Evolutionary conservation across 345 rosid genomes (phyloP), one percentile per base, ranked within the genome.

Genomic region (Raphanus sativus): DNA sequence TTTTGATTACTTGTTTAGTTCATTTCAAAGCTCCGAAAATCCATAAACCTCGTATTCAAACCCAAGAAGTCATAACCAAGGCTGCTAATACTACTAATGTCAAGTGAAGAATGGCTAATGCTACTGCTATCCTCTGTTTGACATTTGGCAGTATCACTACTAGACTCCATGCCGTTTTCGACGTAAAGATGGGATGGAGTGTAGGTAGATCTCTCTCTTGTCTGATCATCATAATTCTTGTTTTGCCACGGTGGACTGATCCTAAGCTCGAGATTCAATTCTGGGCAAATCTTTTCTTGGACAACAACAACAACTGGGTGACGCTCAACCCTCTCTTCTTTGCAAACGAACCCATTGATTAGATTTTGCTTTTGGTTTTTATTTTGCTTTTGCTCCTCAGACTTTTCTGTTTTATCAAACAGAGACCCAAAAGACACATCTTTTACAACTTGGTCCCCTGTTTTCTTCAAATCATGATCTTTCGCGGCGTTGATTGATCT

Each of bases 251-350:
- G 98, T 12, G 89, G 97, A 79, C 98, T 89, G 48, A 94, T 94
- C 84, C 83, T 87, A 21, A 94, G 90, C 67, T 91, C 98, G 4
- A 94, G 92, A 79, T 89, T 91, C 87, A 94, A 86, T 76, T 94
- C 94, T 10, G 97, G 94, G 55, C 55, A 29, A 87, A 86, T 75
- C 4, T 80, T 11, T 8, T 81, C 87, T 76, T 65, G 61, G 13
- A 29, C 62, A 71, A 71, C 59, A 52, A 52, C 54, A 52, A 52
- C 54, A 32, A 71, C 94, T 3, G 97, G 98, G 33, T 74, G 56
- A 58, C 69, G 71, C 75, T 79, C 83, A 55, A 54, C 77, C 74
- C 8, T 75, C 71, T 84, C 89, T 25, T 79, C 83, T 82, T 84
- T 86, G 71, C 75, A 80, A 36, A 70, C 70, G 3, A 82, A 76